Base-by-base conservation (phyloP, 1,284 basidiomycete genomes). In the Microstroma glucosiphilum region DNA sequence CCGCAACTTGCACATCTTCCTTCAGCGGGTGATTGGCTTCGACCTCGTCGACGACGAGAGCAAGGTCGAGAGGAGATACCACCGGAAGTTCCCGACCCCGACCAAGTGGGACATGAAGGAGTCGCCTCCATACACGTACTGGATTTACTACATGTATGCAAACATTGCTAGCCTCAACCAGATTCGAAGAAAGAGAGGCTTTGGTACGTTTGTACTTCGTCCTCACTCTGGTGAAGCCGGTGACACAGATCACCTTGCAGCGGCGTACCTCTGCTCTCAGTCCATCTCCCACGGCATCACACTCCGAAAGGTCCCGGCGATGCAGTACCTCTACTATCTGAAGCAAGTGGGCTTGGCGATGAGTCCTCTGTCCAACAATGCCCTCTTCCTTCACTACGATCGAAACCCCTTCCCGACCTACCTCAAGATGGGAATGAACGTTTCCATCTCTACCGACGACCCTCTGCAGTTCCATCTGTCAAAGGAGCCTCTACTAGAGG, bases 251-350 rank as follows among this genome's bases (percentile, higher is more conserved):
- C 96, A 98, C 80, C 85, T 98, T 21, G 91, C 93, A 0, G 90
- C 94, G 0, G 90, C 94, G 1, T 98, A 92, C 85, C 84, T 99
- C 26, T 92, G 92, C 0, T 89, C 93, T 4, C 94, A 98, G 78
- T 97, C 93, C 0, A 98, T 99, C 79, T 96, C 94, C 15, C 96
- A 99, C 78, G 96, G 96, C 46, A 99, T 99, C 78, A 83, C 97
- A 23, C 84, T 99, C 12, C 89, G 96, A 66, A 99, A 98, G 80
- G 94, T 98, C 0, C 96, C 94, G 0, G 93, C 92, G 0, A 82
- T 85, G 42, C 83, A 84, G 71, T 81, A 82, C 66, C 76, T 82
- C 40, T 99, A 93, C 82, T 98, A 98, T 80, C 73, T 78, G 49
- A 79, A 79, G 61, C 72, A 74, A 63, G 64, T 76, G 56, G 73